Evolutionary conservation across 192 early-diverging fungal species (phyloP), one percentile per base, ranked within the genome.

Genomic region (Rhizophagus sp.): DNA sequence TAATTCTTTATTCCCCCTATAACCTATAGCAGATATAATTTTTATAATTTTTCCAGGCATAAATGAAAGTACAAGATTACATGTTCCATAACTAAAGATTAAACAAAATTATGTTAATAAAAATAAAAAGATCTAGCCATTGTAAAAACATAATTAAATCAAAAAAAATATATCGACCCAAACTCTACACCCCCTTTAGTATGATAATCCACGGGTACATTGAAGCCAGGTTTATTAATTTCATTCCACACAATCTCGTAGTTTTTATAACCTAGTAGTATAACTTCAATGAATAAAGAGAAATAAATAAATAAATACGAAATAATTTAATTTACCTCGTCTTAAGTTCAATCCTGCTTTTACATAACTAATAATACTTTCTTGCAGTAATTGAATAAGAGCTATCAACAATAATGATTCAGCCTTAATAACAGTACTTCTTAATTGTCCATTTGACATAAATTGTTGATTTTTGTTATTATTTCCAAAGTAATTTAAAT

Each of bases 291-390:
- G 9, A 52, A 52, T 47, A 47, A 12, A 12, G 44, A 12, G 44
- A 44, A 44, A 47, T 47, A 47, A 12, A 57, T 25, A 78, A 24
- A 22, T 25, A 78, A 24, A 22, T 70, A 30, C 64, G 27, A 41
- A 39, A 50, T 1, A 34, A 62, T 17, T 19, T 52, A 17, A 13
- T 52, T 52, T 87, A 89, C 88, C 88, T 86, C 85, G 80, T 49
- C 88, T 79, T 33, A 89, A 67, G 75, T 89, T 90, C n/a, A 90
- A 57, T 25, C 87, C 88, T 4, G 80, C 82, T 68, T 88, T 90
- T 12, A 88, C 82, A 73, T 90, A 90, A 6, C 88, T 87, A 39
- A 85, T 82, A 22, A 87, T 82, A n/a, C 82, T 87, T 61, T 90
- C 88, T 63, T 86, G 82, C 5, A 82, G 71, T 63, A 88, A 76